These are phyloP conservation scores for Fusarium sp. DNA, from an alignment of 2,329 filamentous ascomycete genomes.

Conservation along the genomic window DNA sequence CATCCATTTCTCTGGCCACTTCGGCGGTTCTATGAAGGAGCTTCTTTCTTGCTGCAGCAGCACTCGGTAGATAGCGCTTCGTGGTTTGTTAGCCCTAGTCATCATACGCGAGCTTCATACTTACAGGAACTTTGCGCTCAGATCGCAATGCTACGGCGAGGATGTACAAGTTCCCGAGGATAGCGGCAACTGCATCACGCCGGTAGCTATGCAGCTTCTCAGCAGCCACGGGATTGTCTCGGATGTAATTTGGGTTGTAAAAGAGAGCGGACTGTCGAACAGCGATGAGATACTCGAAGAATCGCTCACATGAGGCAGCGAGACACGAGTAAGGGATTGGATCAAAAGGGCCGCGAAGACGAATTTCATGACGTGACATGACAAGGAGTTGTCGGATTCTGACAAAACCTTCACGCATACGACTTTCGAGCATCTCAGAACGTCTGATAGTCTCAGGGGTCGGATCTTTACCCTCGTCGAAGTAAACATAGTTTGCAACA, in stretches of 20 bases:
- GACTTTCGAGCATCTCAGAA: constrained; percentile 68
- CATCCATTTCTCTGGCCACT: constrained; percentile 52
- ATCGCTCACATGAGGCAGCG: constrained; percentile 64
- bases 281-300: constrained; percentile 68
- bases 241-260: constrained; percentile 63
- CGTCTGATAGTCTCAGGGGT: constrained; percentile 59
- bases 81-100: background rate
- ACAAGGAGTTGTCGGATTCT: constrained; percentile 65
- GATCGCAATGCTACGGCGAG: constrained; percentile 65
- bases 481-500: constrained; percentile 68
- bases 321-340: constrained; percentile 65
- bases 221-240: constrained; percentile 60
- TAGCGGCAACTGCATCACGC: constrained; percentile 66
- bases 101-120: constrained; percentile 13
- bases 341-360: constrained; percentile 66
- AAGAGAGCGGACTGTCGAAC: constrained; percentile 67
- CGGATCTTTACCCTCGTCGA: constrained; percentile 63
- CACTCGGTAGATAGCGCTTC: constrained; percentile 64
- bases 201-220: constrained; percentile 60
- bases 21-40: constrained; percentile 61
- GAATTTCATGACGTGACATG: constrained; percentile 67
- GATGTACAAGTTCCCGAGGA: constrained; percentile 67
- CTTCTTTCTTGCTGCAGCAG: constrained; percentile 62
- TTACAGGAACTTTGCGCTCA: constrained; percentile 59
- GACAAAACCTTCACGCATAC: constrained; percentile 68